These are phyloP conservation scores for Jatropha podagrica DNA, from an alignment of 441 rosid species.

Conservation along the genomic window DNA sequence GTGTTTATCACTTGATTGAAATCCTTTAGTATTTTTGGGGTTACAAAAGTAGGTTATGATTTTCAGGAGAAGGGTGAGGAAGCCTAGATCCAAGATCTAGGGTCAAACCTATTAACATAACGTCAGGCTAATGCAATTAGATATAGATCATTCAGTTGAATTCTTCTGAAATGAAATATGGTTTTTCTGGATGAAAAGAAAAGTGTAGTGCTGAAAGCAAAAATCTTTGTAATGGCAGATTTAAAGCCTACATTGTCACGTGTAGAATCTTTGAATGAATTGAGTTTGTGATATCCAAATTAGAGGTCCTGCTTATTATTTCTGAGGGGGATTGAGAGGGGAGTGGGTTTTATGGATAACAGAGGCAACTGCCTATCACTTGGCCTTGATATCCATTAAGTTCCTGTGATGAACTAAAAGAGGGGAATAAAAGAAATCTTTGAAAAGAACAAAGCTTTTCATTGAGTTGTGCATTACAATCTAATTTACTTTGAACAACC, in stretches of 20 bases:
- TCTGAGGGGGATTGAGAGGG: background rate
- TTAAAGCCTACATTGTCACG: background rate
- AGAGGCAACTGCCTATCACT: background rate
- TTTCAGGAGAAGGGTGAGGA: background rate
- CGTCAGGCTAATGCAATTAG: background rate
- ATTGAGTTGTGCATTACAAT: background rate
- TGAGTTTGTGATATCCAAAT: background rate
- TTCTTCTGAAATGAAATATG: background rate
- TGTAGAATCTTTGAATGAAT: background rate
- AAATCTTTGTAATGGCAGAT: background rate
- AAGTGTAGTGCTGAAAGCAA: background rate
- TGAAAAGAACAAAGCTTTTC: background rate
- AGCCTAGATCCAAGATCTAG: background rate
- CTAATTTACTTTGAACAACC: background rate
- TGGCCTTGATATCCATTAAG: background rate
- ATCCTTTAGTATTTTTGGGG: background rate
- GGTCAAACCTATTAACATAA: background rate
- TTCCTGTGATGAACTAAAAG: background rate
- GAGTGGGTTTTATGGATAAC: background rate
- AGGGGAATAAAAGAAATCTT: background rate
- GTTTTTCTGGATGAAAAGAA: background rate
- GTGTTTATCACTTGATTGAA: background rate
- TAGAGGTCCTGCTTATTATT: background rate
- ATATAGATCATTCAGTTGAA: background rate
- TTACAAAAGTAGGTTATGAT: background rate